Conservation (phyloP, 805 yeast genomes). For the Kodamaea lidongshanica region DNA sequence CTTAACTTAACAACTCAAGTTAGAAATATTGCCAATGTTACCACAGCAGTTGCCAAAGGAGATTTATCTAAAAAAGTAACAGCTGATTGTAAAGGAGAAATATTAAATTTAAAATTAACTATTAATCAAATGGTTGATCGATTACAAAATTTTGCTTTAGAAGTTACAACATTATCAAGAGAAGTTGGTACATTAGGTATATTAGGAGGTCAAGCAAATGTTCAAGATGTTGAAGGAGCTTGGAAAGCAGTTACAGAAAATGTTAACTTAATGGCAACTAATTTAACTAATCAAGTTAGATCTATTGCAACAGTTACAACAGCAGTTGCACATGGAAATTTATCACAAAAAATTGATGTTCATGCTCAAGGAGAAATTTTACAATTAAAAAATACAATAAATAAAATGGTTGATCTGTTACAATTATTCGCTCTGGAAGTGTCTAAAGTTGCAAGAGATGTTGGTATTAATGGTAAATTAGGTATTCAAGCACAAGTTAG, state of each 20-base stretch:
- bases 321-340: constrained; percentile 87
- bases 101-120: constrained; percentile 41
- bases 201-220: constrained; percentile 46
- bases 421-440: constrained; percentile 86
- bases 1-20: constrained; percentile 81
- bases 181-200: constrained; percentile 45
- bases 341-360: constrained; percentile 78
- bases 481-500: constrained; percentile 90
- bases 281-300: constrained; percentile 69
- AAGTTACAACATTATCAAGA: constrained; percentile 41
- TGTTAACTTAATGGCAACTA: constrained; percentile 43
- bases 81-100: constrained; percentile 74
- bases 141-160: constrained; percentile 42
- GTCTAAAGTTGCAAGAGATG: constrained; percentile 84
- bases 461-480: constrained; percentile 87
- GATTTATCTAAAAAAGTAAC: constrained; percentile 76
- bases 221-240: constrained; percentile 46
- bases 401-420: constrained; percentile 87
- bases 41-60: constrained; percentile 83
- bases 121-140: constrained; percentile 49
- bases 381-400: constrained; percentile 79
- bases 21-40: constrained; percentile 79
- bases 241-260: constrained; percentile 46
- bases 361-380: constrained; percentile 88
- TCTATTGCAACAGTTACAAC: constrained; percentile 87